phyloP scores from a whole-genome alignment of 2,329 filamentous ascomycete species.

The Grosmannia serpens region DNA sequence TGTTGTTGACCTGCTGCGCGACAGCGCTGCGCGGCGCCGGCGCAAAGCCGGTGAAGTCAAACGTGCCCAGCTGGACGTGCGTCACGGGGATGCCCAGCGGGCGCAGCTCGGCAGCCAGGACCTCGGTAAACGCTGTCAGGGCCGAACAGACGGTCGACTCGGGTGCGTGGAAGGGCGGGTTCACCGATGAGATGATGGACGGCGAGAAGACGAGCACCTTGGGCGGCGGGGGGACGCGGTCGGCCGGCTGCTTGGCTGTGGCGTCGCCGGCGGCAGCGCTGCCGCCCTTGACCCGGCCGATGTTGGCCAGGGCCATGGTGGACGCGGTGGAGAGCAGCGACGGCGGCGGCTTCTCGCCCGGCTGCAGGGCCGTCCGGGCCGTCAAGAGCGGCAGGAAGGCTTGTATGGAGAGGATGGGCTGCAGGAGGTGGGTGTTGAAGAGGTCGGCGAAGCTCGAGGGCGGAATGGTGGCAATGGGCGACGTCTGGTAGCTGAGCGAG shows the following conservation, averaged over 20 bases:
- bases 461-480: constrained; percentile 74
- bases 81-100: constrained; percentile 68
- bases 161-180: constrained; percentile 69
- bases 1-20: constrained; percentile 12
- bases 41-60: constrained; percentile 65
- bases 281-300: constrained; percentile 9
- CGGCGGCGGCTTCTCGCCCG: constrained; percentile 16
- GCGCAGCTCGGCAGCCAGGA: constrained; percentile 66
- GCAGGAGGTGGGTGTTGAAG: constrained; percentile 82
- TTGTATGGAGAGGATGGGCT: constrained; percentile 80
- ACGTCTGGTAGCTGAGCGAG: constrained; percentile 66
- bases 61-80: constrained; percentile 82
- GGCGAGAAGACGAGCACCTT: constrained; percentile 70
- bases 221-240: constrained; percentile 25
- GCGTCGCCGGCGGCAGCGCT: constrained; percentile 27
- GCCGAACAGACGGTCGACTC: constrained; percentile 80
- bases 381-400: constrained; percentile 75
- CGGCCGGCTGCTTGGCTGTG: neutral
- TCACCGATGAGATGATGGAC: constrained; percentile 67
- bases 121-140: constrained; percentile 74
- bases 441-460: constrained; percentile 78
- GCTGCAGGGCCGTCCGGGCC: constrained; percentile 37
- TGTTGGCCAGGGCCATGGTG: constrained; percentile 1
- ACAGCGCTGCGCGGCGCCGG: constrained; percentile 24
- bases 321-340: constrained; percentile 7